Evolutionary conservation across 441 rosid genomes (phyloP), one percentile per base, ranked within the genome.

Genomic region (Populus tomentosa): DNA sequence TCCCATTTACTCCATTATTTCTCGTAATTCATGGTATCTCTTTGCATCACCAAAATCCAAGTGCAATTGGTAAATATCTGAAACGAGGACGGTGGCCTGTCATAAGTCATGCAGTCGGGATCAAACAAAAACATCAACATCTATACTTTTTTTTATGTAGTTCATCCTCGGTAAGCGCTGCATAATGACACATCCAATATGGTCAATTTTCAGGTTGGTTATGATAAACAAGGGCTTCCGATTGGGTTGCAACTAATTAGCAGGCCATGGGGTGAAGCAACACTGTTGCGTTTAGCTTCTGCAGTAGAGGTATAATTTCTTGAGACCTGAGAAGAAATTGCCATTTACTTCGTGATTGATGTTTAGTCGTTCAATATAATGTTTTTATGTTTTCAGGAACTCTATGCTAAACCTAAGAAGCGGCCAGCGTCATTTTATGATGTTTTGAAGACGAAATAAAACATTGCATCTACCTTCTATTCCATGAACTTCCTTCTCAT

Each of bases 231-330:
- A 82, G 97, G 97, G 74, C 94, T 92, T 76, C 97, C 97, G 1
- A 89, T 94, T 42, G 98, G 98, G 69, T 76, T 94, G 80, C 97
- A 94, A 73, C 85, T 91, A 68, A 90, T 92, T 35, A 92, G 97
- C 50, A 88, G 88, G 16, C 97, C 97, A 59, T 92, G 97, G 97
- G 91, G 87, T 6, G 98, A 94, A 84, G 97, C 96, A 74, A 86
- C 96, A 50, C 68, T 92, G 70, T 80, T 94, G 69, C 89, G 82
- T 70, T 82, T 94, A 74, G 95, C 97, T 78, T 83, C 89, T 77
- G 95, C 93, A 33, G 76, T 92, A 13, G 96, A 90, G 96, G 98
- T 92, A 80, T 67, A 13, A 13, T 67, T 72, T 40, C 72, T 42
- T 24, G 26, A 26, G 62, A 23, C 53, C 35, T 64, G 18, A 9